Percentiles rank a stretch among this genome's conserved stretches.
phyloP scores from a whole-genome alignment of 176 grass and related monocot species.

The bread wheat (Triticum aestivum) region DNA sequence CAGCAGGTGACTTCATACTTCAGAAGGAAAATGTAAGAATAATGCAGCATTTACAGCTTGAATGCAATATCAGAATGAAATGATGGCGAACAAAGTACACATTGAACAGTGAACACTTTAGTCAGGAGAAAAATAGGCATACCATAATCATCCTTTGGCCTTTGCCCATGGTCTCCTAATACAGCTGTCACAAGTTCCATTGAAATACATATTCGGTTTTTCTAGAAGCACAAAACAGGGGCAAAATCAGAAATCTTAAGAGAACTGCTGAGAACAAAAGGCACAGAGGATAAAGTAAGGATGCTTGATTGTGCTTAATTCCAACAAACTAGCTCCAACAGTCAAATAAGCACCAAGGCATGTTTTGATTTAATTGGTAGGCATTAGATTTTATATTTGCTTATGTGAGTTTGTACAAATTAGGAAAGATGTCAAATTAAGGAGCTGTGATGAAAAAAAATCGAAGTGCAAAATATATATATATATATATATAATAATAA shows the following conservation, averaged over 20 bases:
- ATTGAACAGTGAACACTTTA: conserved; percentile 9
- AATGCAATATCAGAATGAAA: background rate
- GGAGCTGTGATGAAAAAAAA: background rate
- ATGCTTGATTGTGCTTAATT: conserved; percentile 1
- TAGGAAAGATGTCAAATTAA: background rate
- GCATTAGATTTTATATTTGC: background rate
- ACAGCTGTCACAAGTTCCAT: conserved; percentile 99
- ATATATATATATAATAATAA: background rate
- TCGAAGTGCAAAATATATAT: background rate
- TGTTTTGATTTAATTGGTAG: background rate
- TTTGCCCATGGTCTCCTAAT: conserved; percentile 95
- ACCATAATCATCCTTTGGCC: conserved; percentile 99
- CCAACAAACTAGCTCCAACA: background rate
- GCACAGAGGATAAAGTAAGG: conserved; percentile 11
- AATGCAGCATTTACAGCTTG: background rate
- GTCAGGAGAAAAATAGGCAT: conserved; percentile 14
- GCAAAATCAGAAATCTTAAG: conserved; percentile 1
- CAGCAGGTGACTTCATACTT: background rate
- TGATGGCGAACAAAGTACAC: conserved; percentile 1
- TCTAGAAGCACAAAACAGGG: conserved; percentile 46
- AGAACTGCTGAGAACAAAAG: conserved; percentile 29
- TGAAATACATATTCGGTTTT: conserved; percentile 82
- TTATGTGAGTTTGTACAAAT: background rate
- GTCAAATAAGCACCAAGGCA: background rate
- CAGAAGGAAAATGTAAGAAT: background rate